Conservation (phyloP, 768 basidiomycete genomes). For the Boletus patriciae region DNA sequence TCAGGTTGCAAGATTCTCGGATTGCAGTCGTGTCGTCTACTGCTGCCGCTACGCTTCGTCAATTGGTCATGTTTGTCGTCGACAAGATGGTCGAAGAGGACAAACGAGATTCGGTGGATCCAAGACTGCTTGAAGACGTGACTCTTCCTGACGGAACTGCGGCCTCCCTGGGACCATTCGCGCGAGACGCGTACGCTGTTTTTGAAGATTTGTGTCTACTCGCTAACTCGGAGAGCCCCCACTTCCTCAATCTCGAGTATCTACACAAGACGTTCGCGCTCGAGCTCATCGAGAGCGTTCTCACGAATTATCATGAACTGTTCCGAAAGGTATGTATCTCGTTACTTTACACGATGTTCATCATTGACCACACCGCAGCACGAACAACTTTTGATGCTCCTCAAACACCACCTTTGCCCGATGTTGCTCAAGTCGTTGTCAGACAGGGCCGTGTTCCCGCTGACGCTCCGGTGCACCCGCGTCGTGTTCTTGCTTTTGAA, state of each 20-base stretch:
- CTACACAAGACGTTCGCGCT: slow-evolving; percentile 93
- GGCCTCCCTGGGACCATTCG: slow-evolving; percentile 66
- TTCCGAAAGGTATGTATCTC: slow-evolving; percentile 67
- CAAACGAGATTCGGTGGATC: slow-evolving; percentile 35
- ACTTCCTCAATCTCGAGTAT: slow-evolving; percentile 76
- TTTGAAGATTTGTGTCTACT: slow-evolving; percentile 93
- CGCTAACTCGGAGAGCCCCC: slow-evolving; percentile 76
- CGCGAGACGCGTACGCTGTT: slow-evolving; percentile 81
- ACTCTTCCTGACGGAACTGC: slow-evolving; percentile 68
- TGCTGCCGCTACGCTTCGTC: slow-evolving; percentile 92
- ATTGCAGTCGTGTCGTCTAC: slow-evolving; percentile 97
- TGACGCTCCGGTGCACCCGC: slow-evolving; percentile 87
- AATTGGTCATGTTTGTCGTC: slow-evolving; percentile 96
- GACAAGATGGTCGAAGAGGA: slow-evolving; percentile 91
- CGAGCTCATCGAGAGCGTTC: slow-evolving; percentile 95
- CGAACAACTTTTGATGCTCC: slow-evolving; percentile 77
- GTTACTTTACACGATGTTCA: background rate
- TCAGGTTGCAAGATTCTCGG: slow-evolving; percentile 92
- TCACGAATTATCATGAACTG: slow-evolving; percentile 87
- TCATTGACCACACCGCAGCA: slow-evolving; percentile 49
- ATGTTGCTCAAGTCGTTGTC: slow-evolving; percentile 84
- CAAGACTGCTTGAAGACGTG: slow-evolving; percentile 37
- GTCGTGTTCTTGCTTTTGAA: slow-evolving; percentile 93
- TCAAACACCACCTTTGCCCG: slow-evolving; percentile 87
- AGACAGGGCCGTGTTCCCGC: slow-evolving; percentile 79